These are phyloP conservation scores for Ceratocystis cacaofunesta DNA, from an alignment of 2,329 filamentous ascomycete species.

Conservation along the genomic window DNA sequence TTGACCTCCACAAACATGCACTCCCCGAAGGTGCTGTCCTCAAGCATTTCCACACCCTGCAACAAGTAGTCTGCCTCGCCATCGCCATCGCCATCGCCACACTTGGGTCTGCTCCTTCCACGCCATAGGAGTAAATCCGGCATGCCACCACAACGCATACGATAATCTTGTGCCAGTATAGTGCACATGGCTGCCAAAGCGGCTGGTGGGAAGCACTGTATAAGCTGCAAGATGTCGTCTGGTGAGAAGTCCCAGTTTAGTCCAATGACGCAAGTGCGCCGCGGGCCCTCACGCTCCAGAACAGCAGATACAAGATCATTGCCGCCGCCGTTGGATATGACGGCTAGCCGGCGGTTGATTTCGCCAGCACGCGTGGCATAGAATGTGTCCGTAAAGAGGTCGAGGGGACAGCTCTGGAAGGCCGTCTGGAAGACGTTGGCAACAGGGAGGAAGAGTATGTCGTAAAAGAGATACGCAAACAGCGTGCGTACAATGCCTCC, in stretches of 20 bases:
- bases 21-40: conserved; percentile 28
- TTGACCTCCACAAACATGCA: conserved; percentile 71
- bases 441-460: conserved; percentile 81
- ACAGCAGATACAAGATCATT: conserved; percentile 50
- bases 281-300: conserved; percentile 52
- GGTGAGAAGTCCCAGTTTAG: conserved; percentile 80
- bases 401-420: conserved; percentile 85
- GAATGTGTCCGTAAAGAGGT: conserved; percentile 86
- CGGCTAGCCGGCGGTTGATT: conserved; percentile 73
- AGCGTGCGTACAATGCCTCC: conserved; percentile 84
- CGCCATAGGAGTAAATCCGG: conserved; percentile 90
- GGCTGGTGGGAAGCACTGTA: conserved; percentile 60
- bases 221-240: conserved; percentile 65
- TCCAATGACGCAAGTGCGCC: conserved; percentile 73
- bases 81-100: neutral
- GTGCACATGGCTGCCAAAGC: conserved; percentile 76
- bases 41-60: too few relatives aligned
- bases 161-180: conserved; percentile 91
- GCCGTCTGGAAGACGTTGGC: conserved; percentile 95
- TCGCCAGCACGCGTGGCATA: conserved; percentile 73
- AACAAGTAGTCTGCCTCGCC: neutral
- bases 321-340: conserved; percentile 73
- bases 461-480: conserved; percentile 81
- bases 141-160: conserved; percentile 65
- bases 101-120: conserved; percentile 21